These are phyloP conservation scores for Chlorella ohadii DNA, from an alignment of 139 green algal genomes.

Conservation along the genomic window DNA sequence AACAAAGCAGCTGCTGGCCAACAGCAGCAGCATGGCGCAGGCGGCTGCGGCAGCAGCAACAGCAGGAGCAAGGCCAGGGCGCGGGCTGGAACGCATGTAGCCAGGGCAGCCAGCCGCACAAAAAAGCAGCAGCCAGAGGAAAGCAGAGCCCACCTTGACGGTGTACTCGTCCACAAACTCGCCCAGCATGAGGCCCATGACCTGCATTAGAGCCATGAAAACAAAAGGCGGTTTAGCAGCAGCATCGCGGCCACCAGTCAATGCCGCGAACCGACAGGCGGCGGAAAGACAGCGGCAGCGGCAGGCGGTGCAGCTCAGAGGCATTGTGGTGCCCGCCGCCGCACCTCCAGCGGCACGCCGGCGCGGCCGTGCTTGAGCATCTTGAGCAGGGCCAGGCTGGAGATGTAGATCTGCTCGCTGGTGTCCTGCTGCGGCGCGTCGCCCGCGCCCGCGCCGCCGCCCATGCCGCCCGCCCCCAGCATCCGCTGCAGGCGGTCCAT, in stretches of 20 bases:
- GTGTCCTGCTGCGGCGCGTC: constrained; percentile 94
- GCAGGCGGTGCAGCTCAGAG: too few relatives aligned
- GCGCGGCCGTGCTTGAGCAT: constrained; percentile 99
- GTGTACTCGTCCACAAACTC: constrained; percentile 99
- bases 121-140: too few relatives aligned
- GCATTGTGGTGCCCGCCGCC: too few relatives aligned
- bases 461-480: constrained; percentile 49
- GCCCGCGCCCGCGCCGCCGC: constrained; percentile 24
- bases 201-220: background rate
- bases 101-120: too few relatives aligned
- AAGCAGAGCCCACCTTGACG: constrained; percentile 62
- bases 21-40: background rate
- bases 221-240: too few relatives aligned
- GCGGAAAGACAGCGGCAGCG: too few relatives aligned
- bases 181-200: constrained; percentile 99
- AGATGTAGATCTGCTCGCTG: constrained; percentile 98
- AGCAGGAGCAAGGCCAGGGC: background rate
- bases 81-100: background rate
- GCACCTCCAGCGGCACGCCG: constrained; percentile 99
- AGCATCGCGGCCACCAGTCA: too few relatives aligned
- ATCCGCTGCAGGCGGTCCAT: constrained; percentile 82
- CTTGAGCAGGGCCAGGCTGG: constrained; percentile 96
- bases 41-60: background rate
- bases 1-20: too few relatives aligned
- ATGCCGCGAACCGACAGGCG: too few relatives aligned